phyloP scores from a whole-genome alignment of 2,329 filamentous ascomycete species.

The Verticillium isaacii region DNA sequence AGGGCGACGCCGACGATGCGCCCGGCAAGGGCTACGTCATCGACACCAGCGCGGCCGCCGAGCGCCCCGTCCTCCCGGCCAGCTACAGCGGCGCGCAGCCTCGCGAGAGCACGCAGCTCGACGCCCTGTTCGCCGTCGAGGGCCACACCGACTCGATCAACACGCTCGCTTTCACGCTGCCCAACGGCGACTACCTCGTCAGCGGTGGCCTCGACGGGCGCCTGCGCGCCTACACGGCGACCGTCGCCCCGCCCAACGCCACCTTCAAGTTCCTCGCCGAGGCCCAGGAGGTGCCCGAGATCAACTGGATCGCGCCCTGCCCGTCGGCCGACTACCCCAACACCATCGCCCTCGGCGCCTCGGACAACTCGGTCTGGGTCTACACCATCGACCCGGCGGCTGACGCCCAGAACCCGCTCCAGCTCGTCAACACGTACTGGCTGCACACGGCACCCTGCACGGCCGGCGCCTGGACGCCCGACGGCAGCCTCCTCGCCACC shows the following conservation, averaged over 20 bases:
- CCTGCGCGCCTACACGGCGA: conserved; percentile 63
- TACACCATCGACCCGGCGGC: conserved; percentile 72
- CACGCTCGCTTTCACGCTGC: conserved; percentile 76
- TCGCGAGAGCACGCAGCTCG: conserved; percentile 49
- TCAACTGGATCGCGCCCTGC: conserved; percentile 83
- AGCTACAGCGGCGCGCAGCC: conserved; percentile 59
- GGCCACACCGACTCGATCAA: conserved; percentile 92
- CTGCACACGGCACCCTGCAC: conserved; percentile 83
- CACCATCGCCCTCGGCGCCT: conserved; percentile 80
- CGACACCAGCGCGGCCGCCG: conserved; percentile 62
- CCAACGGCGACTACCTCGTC: conserved; percentile 77
- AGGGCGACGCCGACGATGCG: conserved; percentile 52
- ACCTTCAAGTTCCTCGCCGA: conserved; percentile 65
- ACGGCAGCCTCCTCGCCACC: conserved; percentile 81
- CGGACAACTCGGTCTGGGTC: conserved; percentile 92
- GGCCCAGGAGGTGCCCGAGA: conserved; percentile 85
- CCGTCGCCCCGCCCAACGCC: conserved; percentile 34
- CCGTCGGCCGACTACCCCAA: conserved; percentile 69
- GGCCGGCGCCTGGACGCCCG: conserved; percentile 84
- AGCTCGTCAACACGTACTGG: conserved; percentile 89
- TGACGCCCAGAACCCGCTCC: conserved; percentile 52
- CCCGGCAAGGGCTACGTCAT: conserved; percentile 82
- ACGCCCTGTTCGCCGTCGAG: conserved; percentile 69
- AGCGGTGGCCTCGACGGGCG: conserved; percentile 85
- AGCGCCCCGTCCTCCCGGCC: conserved; percentile 65